Base-by-base conservation (phyloP, 768 basidiomycete genomes). In the Crepidotus variabilis region DNA sequence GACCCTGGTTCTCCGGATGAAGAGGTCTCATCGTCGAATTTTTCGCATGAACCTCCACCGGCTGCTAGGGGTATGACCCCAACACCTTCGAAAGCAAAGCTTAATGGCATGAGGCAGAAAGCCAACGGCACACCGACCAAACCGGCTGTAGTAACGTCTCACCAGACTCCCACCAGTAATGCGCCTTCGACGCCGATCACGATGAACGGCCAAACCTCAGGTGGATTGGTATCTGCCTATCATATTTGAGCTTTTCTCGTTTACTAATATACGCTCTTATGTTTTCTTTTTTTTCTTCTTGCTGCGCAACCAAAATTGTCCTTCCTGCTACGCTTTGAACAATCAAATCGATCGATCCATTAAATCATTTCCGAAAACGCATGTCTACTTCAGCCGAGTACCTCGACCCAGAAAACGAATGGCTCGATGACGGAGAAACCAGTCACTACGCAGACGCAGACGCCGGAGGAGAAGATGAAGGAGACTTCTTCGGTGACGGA, bases 181-280 rank as follows among this genome's bases (percentile, higher is more conserved):
- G 58, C 53, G 43, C 20, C 35, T 20, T 49, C 36, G 9, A 39
- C 51, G 22, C 18, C 50, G 32, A 60, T 56, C 54, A 54, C 47
- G 20, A 47, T 20, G 36, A 21, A 43, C n/a, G 1, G 22, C 47
- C 50, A 35, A 52, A 58, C 59, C 62, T 45, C 68, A 74, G 72
- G 72, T 74, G 73, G 68, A 69, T 72, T 65, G 70, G 71, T 72
- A 59, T 56, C 55, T 57, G 57, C 58, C 51, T 61, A 56, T 65
- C 59, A 24, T 43, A 52, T 21, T 7, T 61, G 59, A 57, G 45
- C 39, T 49, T 51, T 53, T 55, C 39, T 55, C 36, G 39, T 58
- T 58, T 47, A 60, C 61, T 62, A 54, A 57, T 50, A 34, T 52
- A 24, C 9, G 32, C 52, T 23, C 36, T 56, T 23, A 20, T 51